Percentiles rank a stretch among this genome's conserved stretches.
Evolutionary conservation across 129 eudicot genomes (phyloP).

Genomic region (Oenanthe sinensis): DNA sequence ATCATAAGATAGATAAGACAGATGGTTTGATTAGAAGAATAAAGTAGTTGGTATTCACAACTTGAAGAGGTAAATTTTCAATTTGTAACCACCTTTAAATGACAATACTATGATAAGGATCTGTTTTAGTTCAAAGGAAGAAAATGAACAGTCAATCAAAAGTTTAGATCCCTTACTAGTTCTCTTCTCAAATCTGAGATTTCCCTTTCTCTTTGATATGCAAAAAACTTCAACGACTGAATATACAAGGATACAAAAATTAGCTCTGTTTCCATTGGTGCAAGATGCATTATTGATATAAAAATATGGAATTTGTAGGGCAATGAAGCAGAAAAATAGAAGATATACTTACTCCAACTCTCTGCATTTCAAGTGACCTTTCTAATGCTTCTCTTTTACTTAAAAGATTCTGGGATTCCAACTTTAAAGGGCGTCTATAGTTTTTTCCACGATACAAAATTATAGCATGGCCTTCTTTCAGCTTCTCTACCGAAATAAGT

Average conservation of each 20-base stretch:
- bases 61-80: not conserved
- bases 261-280: not conserved
- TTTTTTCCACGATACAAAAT: slow-evolving; percentile 89
- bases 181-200: slow-evolving; percentile 48
- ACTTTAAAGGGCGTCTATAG: slow-evolving; percentile 62
- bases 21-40: not conserved
- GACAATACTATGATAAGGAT: not conserved
- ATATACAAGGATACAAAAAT: not conserved
- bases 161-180: slow-evolving; percentile 41
- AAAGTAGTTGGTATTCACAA: not conserved
- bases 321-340: not conserved
- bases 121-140: not conserved
- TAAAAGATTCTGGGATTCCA: slow-evolving; percentile 43
- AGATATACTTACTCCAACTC: slow-evolving; percentile 74
- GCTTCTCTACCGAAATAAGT: slow-evolving; percentile 66
- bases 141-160: not conserved
- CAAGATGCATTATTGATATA: not conserved
- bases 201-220: slow-evolving; percentile 53
- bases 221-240: slow-evolving; percentile 78
- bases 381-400: slow-evolving; percentile 66
- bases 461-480: slow-evolving; percentile 89
- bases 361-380: slow-evolving; percentile 83
- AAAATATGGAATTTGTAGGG: not conserved
- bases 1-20: not conserved
- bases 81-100: not conserved